These are phyloP conservation scores for Gnomoniopsis sp. DNA, from an alignment of 2,329 filamentous ascomycete species.

Conservation along the genomic window DNA sequence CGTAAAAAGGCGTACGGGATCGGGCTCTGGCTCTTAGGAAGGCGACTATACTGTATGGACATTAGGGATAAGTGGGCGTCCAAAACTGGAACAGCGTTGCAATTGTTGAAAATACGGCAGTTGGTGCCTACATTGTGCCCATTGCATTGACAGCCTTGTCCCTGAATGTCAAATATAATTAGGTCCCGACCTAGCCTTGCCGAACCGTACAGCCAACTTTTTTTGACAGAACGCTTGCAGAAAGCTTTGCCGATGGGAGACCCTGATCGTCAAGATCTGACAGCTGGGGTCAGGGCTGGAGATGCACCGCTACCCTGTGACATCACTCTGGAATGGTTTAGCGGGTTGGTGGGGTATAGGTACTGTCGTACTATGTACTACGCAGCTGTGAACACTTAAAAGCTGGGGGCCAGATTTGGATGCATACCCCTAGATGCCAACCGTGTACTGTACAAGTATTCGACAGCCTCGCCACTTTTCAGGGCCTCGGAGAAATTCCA, in stretches of 20 bases:
- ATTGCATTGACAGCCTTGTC: neutral
- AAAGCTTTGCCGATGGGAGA: neutral
- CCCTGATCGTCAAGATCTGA: constrained; percentile 9
- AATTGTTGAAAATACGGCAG: neutral
- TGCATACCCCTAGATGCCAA: no score
- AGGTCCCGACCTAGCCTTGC: neutral
- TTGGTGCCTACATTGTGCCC: neutral
- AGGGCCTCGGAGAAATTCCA: neutral
- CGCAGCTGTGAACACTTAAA: neutral
- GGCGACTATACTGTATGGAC: neutral
- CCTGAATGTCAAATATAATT: neutral
- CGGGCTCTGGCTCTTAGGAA: neutral
- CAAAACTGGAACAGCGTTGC: neutral
- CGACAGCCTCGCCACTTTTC: neutral
- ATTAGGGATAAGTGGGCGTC: neutral
- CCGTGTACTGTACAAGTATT: no score
- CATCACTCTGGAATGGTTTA: neutral
- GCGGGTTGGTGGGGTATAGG: neutral
- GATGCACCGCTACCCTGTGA: neutral
- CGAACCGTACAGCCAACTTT: neutral
- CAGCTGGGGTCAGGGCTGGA: neutral
- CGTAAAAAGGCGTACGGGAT: neutral
- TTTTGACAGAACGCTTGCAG: neutral
- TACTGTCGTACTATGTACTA: no score
- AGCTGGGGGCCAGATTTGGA: neutral